Evolutionary conservation across 306 rosid genomes (phyloP).

Genomic region (Cotoneaster glaucophyllus): DNA sequence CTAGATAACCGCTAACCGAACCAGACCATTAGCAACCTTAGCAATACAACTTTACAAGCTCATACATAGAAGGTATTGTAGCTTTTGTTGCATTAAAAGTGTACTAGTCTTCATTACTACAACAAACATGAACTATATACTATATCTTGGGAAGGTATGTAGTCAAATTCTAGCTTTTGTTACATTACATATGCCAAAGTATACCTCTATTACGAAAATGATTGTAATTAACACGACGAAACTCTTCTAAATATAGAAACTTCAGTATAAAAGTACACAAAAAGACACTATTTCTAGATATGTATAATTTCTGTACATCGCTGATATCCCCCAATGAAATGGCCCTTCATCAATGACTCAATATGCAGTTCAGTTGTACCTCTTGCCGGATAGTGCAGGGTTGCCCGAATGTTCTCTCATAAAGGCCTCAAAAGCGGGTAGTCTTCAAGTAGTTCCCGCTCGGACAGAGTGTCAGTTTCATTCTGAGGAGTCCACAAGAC

Average conservation of each 20-base stretch:
- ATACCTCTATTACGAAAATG: neutral
- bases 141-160: neutral
- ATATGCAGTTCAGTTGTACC: slow-evolving; percentile 19
- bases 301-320: slow-evolving; percentile 12
- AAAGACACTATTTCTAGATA: neutral
- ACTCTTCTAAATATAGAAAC: neutral
- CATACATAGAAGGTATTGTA: too few species aligned
- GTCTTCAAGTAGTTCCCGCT: slow-evolving; percentile 93
- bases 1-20: neutral
- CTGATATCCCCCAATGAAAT: slow-evolving; percentile 13
- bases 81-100: neutral
- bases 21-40: neutral
- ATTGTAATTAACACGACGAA: neutral
- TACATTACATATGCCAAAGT: neutral
- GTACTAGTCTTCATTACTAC: neutral
- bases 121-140: neutral
- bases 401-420: slow-evolving; percentile 15
- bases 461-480: slow-evolving; percentile 87
- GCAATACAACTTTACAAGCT: too few species aligned
- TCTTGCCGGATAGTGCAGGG: slow-evolving; percentile 9
- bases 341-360: neutral
- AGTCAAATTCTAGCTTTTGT: neutral
- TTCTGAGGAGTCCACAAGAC: slow-evolving; percentile 99
- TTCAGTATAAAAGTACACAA: neutral
- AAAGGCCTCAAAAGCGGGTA: slow-evolving; percentile 96